Percentiles rank a stretch among this genome's conserved stretches.
Evolutionary conservation across 2,329 filamentous ascomycete genomes (phyloP).

Genomic region (Neoarthrinium moseri): DNA sequence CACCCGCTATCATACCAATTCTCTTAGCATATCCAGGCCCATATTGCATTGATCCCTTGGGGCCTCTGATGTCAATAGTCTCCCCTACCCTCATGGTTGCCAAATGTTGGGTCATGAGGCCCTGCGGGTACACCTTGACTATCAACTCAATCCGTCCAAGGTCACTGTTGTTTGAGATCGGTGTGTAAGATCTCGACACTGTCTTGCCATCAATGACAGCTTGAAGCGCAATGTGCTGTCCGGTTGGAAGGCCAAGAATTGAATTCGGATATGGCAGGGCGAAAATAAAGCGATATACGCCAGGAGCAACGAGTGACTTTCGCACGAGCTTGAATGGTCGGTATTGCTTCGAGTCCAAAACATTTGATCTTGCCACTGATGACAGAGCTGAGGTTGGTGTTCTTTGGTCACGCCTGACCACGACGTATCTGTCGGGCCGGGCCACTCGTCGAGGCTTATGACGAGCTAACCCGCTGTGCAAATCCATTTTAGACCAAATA

Average conservation of each 20-base stretch:
- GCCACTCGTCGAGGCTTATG: constrained; percentile 1
- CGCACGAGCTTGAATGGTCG: neutral
- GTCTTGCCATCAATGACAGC: constrained; percentile 42
- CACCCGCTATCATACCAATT: constrained; percentile 56
- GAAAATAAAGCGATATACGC: constrained; percentile 47
- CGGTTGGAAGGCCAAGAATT: constrained; percentile 53
- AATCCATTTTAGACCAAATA: constrained; percentile 3
- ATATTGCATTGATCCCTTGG: constrained; percentile 57
- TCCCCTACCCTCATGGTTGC: constrained; percentile 45
- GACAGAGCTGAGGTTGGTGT: neutral
- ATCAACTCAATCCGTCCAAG: constrained; percentile 48
- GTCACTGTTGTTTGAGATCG: constrained; percentile 49
- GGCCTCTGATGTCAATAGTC: constrained; percentile 50
- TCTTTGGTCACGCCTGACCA: neutral
- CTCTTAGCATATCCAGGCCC: constrained; percentile 37
- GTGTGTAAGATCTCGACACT: constrained; percentile 54
- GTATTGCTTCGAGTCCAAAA: constrained; percentile 2
- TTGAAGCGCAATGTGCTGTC: constrained; percentile 55
- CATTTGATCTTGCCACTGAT: neutral
- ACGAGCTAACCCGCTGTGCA: neutral
- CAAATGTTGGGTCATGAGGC: constrained; percentile 50
- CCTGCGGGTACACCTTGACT: constrained; percentile 50
- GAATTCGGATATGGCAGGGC: constrained; percentile 40
- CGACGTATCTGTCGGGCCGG: neutral
- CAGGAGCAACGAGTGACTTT: constrained; percentile 38